Conservation (phyloP, 805 yeast genomes). For the Candida parachauliodes region DNA sequence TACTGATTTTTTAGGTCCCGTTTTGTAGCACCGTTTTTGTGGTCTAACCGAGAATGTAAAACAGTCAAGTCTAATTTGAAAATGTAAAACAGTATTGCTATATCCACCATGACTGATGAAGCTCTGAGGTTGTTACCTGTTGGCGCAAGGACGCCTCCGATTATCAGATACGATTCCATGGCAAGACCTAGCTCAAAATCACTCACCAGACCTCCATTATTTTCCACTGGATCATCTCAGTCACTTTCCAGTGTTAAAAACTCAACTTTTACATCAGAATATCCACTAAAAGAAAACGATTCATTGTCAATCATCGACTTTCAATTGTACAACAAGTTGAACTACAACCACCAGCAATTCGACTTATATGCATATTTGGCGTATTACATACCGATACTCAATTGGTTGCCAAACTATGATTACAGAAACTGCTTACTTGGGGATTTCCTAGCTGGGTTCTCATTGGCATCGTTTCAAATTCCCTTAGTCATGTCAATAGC, state of each 20-base stretch:
- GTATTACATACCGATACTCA: constrained; percentile 29
- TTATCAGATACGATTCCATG: constrained; percentile 5
- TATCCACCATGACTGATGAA: constrained; percentile 10
- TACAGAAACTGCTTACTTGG: constrained; percentile 16
- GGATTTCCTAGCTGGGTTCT: constrained; percentile 29
- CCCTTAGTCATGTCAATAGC: constrained; percentile 66
- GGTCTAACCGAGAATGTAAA: too few species aligned
- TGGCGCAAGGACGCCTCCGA: constrained; percentile 1
- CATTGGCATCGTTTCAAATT: constrained; percentile 32
- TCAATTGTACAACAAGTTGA: constrained; percentile 9
- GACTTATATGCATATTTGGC: constrained; percentile 25
- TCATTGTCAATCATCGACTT: constrained; percentile 11
- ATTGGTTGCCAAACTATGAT: constrained; percentile 29
- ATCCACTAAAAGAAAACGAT: constrained; percentile 14
- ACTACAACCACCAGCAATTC: constrained; percentile 9
- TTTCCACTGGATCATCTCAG: constrained; percentile 24
- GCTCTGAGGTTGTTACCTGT: constrained; percentile 6
- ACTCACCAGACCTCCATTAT: constrained; percentile 21
- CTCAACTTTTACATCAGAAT: constrained; percentile 14
- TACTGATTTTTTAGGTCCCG: too few species aligned
- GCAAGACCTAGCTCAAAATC: constrained; percentile 2
- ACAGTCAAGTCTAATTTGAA: too few species aligned
- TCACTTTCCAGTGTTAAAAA: constrained; percentile 20
- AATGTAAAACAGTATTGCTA: too few species aligned
- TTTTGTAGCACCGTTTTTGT: too few species aligned